These are phyloP conservation scores for Cercophora newfieldiana DNA, from an alignment of 495 filamentous ascomycete species.

Conservation along the genomic window DNA sequence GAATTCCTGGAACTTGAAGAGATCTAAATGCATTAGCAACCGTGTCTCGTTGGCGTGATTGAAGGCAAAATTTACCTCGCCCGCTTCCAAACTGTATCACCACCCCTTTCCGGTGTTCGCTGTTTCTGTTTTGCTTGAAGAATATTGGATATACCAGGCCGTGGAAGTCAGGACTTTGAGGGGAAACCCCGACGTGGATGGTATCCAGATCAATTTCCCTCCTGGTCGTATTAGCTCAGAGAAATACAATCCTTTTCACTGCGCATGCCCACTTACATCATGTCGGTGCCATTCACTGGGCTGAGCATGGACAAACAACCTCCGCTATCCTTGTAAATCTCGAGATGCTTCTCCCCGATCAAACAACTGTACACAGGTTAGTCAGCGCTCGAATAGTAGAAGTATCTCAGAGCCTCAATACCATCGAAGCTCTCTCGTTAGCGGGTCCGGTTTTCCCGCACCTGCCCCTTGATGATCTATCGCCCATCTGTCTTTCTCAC, in stretches of 20 bases:
- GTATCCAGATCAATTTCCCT: neutral
- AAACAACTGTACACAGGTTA: neutral
- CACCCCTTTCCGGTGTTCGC: neutral
- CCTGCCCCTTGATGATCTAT: neutral
- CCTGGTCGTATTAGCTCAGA: neutral
- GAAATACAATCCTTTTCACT: neutral
- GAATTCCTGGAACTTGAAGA: constrained; percentile 22
- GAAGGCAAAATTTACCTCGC: neutral
- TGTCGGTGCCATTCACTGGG: neutral
- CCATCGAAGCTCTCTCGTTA: neutral
- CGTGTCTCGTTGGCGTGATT: neutral
- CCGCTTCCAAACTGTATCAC: neutral
- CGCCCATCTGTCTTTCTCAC: neutral
- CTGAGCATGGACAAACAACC: neutral
- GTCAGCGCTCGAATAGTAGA: neutral
- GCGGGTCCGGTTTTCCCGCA: neutral
- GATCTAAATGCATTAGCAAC: neutral
- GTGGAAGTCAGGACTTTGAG: neutral
- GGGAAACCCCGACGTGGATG: neutral
- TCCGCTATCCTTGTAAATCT: neutral
- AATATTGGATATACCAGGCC: neutral
- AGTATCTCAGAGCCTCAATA: neutral
- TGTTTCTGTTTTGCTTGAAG: constrained; percentile 3
- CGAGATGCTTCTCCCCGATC: neutral
- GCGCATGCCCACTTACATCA: neutral